Base-by-base conservation (phyloP, 768 basidiomycete species). In the Lactifluus volemus region DNA sequence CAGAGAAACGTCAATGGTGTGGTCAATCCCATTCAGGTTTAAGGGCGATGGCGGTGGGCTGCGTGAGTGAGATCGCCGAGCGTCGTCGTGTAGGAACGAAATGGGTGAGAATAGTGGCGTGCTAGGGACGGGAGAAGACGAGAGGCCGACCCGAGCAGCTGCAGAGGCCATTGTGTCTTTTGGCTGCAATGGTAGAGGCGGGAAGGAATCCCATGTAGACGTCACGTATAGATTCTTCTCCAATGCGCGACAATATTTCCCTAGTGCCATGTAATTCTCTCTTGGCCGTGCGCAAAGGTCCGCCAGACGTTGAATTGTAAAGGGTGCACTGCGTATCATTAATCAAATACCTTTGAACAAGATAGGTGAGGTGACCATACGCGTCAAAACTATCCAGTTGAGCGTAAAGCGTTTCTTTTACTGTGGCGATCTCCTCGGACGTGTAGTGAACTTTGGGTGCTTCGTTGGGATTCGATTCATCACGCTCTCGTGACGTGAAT, bases 61-160 rank as follows among this genome's bases (percentile, higher is more conserved):
- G 60, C 79, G 85, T 21, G 88, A 90, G 68, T 84, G 84, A 42
- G 88, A 89, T 55, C 88, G 81, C 58, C 90, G 81, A 19, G 88
- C 86, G 70, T 92, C 89, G 53, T 86, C 83, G 68, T 92, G 90
- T 29, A 92, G 75, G 79, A 93, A 93, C 6, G 91, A 83, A 61
- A 93, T 92, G 4, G 91, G 91, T 3, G 88, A 89, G 73, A 92
- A 93, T 55, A 93, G 76, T 4, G 91, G 91, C 11, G 91, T 93
- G 49, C 82, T 77, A 1, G 91, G 88, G 45, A 77, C 77, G 32
- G 84, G 82, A 58, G 80, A 78, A 12, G 79, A 72, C 12, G 77
- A 74, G 15, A 78, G 73, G 44, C 78, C 76, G 21, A 80, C 72
- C 17, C 79, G 71, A 49, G 81, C 74, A 58, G 70, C 64, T 10